Evolutionary conservation across 2,329 filamentous ascomycete genomes (phyloP).

Genomic region (Zarea fungicola): DNA sequence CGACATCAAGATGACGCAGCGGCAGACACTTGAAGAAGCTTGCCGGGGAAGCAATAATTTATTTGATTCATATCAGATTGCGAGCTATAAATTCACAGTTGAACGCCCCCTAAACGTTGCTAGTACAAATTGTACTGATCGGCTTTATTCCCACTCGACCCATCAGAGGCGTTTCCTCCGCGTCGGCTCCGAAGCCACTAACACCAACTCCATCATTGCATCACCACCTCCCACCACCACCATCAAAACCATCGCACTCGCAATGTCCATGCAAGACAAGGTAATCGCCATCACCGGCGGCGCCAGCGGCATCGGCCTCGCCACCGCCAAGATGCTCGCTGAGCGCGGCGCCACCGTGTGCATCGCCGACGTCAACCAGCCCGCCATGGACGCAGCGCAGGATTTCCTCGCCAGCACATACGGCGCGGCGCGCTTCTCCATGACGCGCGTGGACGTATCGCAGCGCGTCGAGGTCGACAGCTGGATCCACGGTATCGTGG

Average conservation of each 20-base stretch:
- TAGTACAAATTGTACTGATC: no score
- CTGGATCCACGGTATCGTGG: conserved; percentile 44
- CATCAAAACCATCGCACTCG: not conserved
- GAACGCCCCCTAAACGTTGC: no score
- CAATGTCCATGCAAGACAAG: conserved; percentile 28
- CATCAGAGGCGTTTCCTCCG: no score
- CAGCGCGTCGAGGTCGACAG: conserved; percentile 42
- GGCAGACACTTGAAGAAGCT: no score
- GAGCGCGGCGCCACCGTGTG: conserved; percentile 33
- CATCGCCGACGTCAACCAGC: conserved; percentile 33
- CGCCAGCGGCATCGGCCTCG: conserved; percentile 40
- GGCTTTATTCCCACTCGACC: no score
- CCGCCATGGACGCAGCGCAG: conserved; percentile 24
- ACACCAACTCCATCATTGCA: not conserved
- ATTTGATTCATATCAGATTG: no score
- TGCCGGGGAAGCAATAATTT: no score
- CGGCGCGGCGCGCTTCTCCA: conserved; percentile 22
- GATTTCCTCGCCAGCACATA: conserved; percentile 23
- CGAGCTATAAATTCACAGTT: no score
- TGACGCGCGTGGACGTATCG: conserved; percentile 44
- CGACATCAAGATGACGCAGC: no score
- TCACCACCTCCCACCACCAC: no score
- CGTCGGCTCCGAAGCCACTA: no score
- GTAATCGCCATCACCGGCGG: conserved; percentile 38
- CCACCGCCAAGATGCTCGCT: conserved; percentile 33